phyloP scores from a whole-genome alignment of 192 early-diverging fungal species.

The Cetraspora pellucida region DNA sequence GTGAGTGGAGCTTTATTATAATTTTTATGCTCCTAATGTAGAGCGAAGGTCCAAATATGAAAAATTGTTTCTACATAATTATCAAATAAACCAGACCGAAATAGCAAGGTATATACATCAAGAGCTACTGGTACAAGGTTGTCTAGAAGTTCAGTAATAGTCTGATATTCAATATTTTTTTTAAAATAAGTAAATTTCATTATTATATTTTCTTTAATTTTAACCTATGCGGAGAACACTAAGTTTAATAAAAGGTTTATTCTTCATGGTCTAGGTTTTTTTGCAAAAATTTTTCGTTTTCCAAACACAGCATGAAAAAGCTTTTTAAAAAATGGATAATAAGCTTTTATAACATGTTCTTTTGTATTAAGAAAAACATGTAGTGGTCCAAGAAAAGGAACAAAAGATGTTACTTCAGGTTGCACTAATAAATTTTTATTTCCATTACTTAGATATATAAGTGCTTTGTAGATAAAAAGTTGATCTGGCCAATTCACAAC shows the following conservation, averaged over 20 bases:
- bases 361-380: not conserved
- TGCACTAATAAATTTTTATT: no score
- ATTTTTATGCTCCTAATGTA: not conserved
- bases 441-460: no score
- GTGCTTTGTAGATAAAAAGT: no score
- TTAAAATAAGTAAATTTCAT: not conserved
- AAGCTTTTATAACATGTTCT: not conserved
- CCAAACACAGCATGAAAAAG: not conserved
- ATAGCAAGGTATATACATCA: not conserved
- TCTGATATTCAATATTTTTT: constrained; percentile 10
- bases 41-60: constrained; percentile 1
- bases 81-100: constrained; percentile 1
- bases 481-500: constrained; percentile 15
- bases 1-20: constrained; percentile 17
- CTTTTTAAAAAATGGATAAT: constrained; percentile 11
- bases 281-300: not conserved
- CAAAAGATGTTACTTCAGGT: no score
- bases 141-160: not conserved
- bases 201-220: not conserved
- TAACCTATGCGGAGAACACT: not conserved
- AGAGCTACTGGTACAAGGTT: not conserved
- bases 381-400: no score
- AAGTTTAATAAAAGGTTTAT: constrained; percentile 7
- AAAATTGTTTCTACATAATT: not conserved
- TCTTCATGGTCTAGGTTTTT: not conserved